A percentile compares a stretch with the other conserved stretches of the same genome.
Evolutionary conservation across 768 basidiomycete genomes (phyloP).

Genomic region (Lyophyllum shimeji): DNA sequence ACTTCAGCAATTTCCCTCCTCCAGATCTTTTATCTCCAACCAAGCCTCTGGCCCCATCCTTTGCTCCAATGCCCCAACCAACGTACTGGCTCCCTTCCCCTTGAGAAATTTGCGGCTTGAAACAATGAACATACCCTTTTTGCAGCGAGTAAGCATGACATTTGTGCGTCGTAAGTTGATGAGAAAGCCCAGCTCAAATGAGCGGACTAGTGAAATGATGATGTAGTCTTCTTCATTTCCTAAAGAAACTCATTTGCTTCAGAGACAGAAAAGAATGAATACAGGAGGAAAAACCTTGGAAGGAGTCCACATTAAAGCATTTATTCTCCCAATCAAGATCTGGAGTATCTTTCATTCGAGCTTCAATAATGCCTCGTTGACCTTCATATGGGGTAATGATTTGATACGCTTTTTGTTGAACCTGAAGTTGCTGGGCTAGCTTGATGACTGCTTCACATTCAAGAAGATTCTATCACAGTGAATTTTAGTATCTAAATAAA

Average conservation of each 20-base stretch:
- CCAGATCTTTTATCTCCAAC: constrained; percentile 37
- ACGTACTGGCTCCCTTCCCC: constrained; percentile 45
- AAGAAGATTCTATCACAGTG: constrained; percentile 48
- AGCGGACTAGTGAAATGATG: constrained; percentile 69
- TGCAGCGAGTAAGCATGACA: constrained; percentile 87
- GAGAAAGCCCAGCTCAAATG: constrained; percentile 64
- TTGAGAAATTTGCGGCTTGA: constrained; percentile 60
- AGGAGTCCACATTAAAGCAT: constrained; percentile 84
- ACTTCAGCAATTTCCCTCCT: constrained; percentile 31
- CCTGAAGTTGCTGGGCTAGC: constrained; percentile 58
- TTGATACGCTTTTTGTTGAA: constrained; percentile 45
- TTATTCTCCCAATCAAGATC: constrained; percentile 64
- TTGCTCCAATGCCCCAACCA: constrained; percentile 43
- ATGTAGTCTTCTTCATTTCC: constrained; percentile 85
- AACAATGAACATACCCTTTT: constrained; percentile 74
- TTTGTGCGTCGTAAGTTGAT: constrained; percentile 66
- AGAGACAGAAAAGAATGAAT: constrained; percentile 4
- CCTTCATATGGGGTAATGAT: constrained; percentile 85
- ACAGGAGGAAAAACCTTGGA: constrained; percentile 56
- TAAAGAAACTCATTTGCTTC: constrained; percentile 24
- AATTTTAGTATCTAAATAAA: neutral
- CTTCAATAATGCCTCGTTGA: constrained; percentile 63
- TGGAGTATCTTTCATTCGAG: constrained; percentile 43
- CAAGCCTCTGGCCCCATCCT: constrained; percentile 38
- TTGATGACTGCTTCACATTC: constrained; percentile 59